Percentiles rank a stretch among this genome's conserved stretches.
Conservation (phyloP, 768 basidiomycete genomes). For the Pisolithus orientalis region DNA sequence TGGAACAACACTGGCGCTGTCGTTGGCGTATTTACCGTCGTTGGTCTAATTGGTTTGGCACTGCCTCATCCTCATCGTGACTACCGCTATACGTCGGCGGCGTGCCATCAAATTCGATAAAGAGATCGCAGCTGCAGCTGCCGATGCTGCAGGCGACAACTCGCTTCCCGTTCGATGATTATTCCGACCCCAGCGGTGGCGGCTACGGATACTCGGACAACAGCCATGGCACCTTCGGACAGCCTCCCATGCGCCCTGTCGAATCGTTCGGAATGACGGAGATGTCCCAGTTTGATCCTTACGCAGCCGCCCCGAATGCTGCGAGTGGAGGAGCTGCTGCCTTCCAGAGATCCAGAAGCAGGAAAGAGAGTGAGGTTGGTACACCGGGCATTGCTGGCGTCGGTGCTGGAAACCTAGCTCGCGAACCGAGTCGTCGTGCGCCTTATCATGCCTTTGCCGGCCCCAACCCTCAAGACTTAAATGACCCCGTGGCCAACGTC, state of each 20-base stretch:
- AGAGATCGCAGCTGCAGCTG: slow-evolving; percentile 69
- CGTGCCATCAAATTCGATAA: slow-evolving; percentile 60
- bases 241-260: slow-evolving; percentile 35
- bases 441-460: slow-evolving; percentile 37
- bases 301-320: slow-evolving; percentile 16
- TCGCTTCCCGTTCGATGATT: slow-evolving; percentile 48
- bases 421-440: slow-evolving; percentile 21
- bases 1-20: slow-evolving; percentile 69
- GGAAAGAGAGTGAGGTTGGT: slow-evolving; percentile 27
- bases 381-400: slow-evolving; percentile 36
- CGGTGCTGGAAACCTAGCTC: slow-evolving; percentile 26
- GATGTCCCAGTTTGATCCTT: slow-evolving; percentile 34
- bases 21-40: slow-evolving; percentile 65
- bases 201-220: slow-evolving; percentile 40
- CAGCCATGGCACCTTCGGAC: slow-evolving; percentile 52
- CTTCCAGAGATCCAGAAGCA: slow-evolving; percentile 15
- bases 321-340: slow-evolving; percentile 15
- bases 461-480: slow-evolving; percentile 19
- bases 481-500: slow-evolving; percentile 7
- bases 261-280: slow-evolving; percentile 52
- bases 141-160: slow-evolving; percentile 52
- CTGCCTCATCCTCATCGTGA: slow-evolving; percentile 43
- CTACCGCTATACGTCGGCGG: slow-evolving; percentile 54
- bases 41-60: slow-evolving; percentile 53
- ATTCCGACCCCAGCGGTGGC: slow-evolving; percentile 16